Percentiles rank a stretch among this genome's conserved stretches.
Evolutionary conservation across 148 eudicot genomes (phyloP).

Genomic region (Fallopia convolvulus): DNA sequence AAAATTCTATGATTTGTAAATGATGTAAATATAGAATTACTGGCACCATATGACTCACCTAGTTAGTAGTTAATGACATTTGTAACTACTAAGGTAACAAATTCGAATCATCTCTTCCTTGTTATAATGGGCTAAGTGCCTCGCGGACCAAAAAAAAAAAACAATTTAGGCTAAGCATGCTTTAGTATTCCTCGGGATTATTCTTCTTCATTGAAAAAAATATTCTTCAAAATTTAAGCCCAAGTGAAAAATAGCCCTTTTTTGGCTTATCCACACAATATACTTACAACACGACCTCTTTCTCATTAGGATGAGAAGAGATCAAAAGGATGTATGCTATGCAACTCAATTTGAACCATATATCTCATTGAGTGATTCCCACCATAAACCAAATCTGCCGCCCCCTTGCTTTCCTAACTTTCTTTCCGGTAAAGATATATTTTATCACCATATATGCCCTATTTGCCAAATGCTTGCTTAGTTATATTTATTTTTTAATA

Average conservation of each 20-base stretch:
- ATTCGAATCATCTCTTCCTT: no score
- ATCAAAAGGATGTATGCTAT: not conserved
- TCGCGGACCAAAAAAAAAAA: not conserved
- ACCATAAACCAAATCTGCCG: constrained; percentile 11
- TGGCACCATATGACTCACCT: not conserved
- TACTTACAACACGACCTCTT: not conserved
- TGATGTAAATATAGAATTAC: not conserved
- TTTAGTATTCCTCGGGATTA: not conserved
- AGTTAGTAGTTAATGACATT: no score
- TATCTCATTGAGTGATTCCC: constrained; percentile 8
- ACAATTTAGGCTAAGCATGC: not conserved
- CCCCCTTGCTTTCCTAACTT: not conserved
- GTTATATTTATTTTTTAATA: not conserved
- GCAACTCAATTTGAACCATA: constrained; percentile 12
- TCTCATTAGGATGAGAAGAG: constrained; percentile 3
- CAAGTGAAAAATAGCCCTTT: not conserved
- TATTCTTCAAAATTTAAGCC: constrained; percentile 2
- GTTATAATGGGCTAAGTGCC: no score
- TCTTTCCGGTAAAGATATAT: not conserved
- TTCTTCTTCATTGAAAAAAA: not conserved
- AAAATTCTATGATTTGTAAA: not conserved
- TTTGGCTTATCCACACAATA: not conserved
- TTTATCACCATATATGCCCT: not conserved
- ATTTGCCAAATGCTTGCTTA: not conserved
- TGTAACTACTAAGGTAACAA: no score